Percentiles rank a stretch among this genome's conserved stretches.
Evolutionary conservation across 129 eudicot species (phyloP).

Genomic region (Centella asiatica): DNA sequence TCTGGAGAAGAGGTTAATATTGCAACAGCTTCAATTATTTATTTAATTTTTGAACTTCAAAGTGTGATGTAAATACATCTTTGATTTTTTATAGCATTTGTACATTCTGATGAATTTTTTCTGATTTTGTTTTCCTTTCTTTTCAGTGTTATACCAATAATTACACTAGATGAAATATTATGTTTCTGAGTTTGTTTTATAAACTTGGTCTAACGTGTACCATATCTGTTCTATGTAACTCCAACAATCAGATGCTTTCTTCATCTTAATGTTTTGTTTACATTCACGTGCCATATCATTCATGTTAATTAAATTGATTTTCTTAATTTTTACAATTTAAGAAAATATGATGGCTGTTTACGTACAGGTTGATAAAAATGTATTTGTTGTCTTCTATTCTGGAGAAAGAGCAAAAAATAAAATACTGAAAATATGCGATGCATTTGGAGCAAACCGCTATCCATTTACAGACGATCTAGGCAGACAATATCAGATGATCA

Average conservation of each 20-base stretch:
- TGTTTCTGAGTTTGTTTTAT: background rate
- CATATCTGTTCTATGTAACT: background rate
- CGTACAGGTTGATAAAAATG: conserved; percentile 79
- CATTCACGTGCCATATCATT: background rate
- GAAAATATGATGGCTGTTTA: conserved; percentile 6
- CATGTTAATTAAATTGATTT: conserved; percentile 1
- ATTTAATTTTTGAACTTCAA: background rate
- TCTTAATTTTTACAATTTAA: no score
- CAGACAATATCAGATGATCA: conserved; percentile 57
- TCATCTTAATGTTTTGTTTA: background rate
- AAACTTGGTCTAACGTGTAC: background rate
- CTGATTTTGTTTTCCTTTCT: no score
- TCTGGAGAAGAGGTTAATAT: conserved; percentile 63
- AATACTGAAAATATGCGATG: conserved; percentile 82
- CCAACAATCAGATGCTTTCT: background rate
- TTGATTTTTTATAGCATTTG: background rate
- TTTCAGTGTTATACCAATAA: no score
- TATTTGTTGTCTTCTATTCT: conserved; percentile 70
- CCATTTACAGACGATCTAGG: conserved; percentile 67
- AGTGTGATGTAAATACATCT: background rate
- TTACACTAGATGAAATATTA: background rate
- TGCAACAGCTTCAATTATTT: conserved; percentile 2
- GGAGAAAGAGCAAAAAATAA: conserved; percentile 87
- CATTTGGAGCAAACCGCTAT: conserved; percentile 91
- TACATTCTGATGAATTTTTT: conserved; percentile 2